Base-by-base conservation (phyloP, 1,139 yeast genomes). In the Saccharomyces pastorianus region DNA sequence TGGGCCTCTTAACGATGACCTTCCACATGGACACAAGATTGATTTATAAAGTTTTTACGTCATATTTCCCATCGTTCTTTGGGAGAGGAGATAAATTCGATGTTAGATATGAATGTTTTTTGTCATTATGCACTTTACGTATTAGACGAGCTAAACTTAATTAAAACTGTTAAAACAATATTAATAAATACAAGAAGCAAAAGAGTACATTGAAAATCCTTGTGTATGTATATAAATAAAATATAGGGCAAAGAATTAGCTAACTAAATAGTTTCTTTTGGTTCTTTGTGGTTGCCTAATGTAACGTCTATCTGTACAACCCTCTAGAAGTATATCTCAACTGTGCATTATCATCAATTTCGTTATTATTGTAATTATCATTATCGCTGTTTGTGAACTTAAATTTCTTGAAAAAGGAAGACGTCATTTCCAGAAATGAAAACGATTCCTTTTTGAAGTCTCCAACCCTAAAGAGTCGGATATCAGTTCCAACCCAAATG, bases 401-500 rank as follows among this genome's bases (percentile, higher is more conserved):
- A 38, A 69, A 61, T 48, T 62, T 64, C 49, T 60, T 65, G 51
- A 69, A 54, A 14, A 69, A 58, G 4, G 69, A 66, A 1, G 72
- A 69, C 1, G 72, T 69, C 67, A 68, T 66, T 51, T 69, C 71
- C 28, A 68, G 57, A 17, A 69, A 58, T 7, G 72, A 68, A 49
- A 64, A 66, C 52, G 66, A 71, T 50, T 67, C 70, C 51, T 64
- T 67, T 48, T 63, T 65, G 23, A 61, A 62, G 31, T 56, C 74
- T 57, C 78, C 81, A 17, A 86, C 73, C 48, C 73, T 76, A 72
- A 90, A 89, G 34, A 89, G 73, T 58, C 70, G 78, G 47, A 89
- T 75, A 17, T 73, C 65, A 0, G 96, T 85, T 2, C 81, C 81
- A 14, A 76, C 73, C 95, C 96, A 91, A 27, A 79, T 74, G 55